A percentile compares a stretch with the other conserved stretches of the same genome.
These are phyloP conservation scores for Davidsoniella eucalypti DNA, from an alignment of 2,329 filamentous ascomycete species.

Conservation along the genomic window DNA sequence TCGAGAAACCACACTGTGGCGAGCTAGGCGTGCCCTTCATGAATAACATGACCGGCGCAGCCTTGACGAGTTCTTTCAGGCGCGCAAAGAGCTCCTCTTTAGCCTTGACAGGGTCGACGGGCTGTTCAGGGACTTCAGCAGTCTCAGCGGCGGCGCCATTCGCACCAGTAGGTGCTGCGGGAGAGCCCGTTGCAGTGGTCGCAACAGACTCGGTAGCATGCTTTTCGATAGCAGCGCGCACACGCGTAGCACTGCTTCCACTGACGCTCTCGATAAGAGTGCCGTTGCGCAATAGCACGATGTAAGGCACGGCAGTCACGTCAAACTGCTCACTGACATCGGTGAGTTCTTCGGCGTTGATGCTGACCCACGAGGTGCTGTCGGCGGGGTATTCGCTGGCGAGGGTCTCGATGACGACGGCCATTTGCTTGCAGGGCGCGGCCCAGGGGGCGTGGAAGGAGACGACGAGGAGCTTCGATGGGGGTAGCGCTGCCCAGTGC, in stretches of 20 bases:
- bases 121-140: slow-evolving; percentile 16
- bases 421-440: slow-evolving; percentile 89
- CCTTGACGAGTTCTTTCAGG: slow-evolving; percentile 73
- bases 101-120: slow-evolving; percentile 35
- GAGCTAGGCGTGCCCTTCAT: slow-evolving; percentile 64
- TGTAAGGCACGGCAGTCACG: slow-evolving; percentile 83
- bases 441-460: slow-evolving; percentile 98
- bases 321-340: slow-evolving; percentile 87
- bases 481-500: slow-evolving; percentile 47
- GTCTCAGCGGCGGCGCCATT: not conserved
- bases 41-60: slow-evolving; percentile 93
- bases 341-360: slow-evolving; percentile 88
- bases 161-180: slow-evolving; percentile 22
- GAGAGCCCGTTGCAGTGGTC: slow-evolving; percentile 22
- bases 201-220: slow-evolving; percentile 37
- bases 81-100: slow-evolving; percentile 78
- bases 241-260: slow-evolving; percentile 74
- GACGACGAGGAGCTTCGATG: slow-evolving; percentile 60
- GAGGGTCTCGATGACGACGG: slow-evolving; percentile 66
- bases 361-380: slow-evolving; percentile 64
- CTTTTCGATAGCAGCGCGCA: slow-evolving; percentile 71
- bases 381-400: slow-evolving; percentile 67
- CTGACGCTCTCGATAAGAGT: slow-evolving; percentile 71
- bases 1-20: slow-evolving; percentile 83
- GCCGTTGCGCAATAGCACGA: slow-evolving; percentile 64